Evolutionary conservation across 352 stramenopile species (phyloP), one percentile per base, ranked within the genome.

Genomic region (Phytophthora lateralis): DNA sequence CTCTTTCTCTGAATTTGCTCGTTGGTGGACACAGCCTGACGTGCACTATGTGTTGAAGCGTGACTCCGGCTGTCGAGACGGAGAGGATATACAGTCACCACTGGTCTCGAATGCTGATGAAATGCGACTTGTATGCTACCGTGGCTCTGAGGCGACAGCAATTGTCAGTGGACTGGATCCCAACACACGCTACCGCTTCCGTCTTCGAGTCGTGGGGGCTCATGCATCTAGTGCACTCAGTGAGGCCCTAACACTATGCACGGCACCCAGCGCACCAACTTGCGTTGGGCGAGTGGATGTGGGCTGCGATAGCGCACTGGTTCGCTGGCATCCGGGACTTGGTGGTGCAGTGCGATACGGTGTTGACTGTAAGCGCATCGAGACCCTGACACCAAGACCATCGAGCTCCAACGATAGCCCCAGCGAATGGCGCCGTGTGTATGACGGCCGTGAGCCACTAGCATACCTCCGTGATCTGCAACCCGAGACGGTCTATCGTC

Each of bases 1-100:
- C 32, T 94, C 84, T 29, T 96, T 93, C 44, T 39, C 78, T 2
- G 86, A 98, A 63, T 97, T 98, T 48, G 83, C 80, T 34, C 61
- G 67, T 15, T 98, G 93, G 91, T 98, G 93, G 93, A 90, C 69
- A 45, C 74, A 80, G 6, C 60, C 79, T 0, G 81, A 93, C 42
- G 83, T 95, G 2, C 81, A 89, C 37, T 97, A 91, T 59, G 83
- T 96, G 11, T 55, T 97, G 54, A 96, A 95, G 75, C 81, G 86
- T 10, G 78, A 85, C 41, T 42, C 55, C 6, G 75, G 76, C 9
- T 61, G 18, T 20, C n/a, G 43, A 26, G 64, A 51, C 11, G 51
- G 32, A 34, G 39, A 67, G 12, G 32, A 51, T n/a, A 30, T 46
- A 38, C 37, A 49, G 29, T 29, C 37, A 41, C 11, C 42, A 44